Evolutionary conservation across 1,284 basidiomycete species (phyloP).

Genomic region (Rhodotorula mucilaginosa): DNA sequence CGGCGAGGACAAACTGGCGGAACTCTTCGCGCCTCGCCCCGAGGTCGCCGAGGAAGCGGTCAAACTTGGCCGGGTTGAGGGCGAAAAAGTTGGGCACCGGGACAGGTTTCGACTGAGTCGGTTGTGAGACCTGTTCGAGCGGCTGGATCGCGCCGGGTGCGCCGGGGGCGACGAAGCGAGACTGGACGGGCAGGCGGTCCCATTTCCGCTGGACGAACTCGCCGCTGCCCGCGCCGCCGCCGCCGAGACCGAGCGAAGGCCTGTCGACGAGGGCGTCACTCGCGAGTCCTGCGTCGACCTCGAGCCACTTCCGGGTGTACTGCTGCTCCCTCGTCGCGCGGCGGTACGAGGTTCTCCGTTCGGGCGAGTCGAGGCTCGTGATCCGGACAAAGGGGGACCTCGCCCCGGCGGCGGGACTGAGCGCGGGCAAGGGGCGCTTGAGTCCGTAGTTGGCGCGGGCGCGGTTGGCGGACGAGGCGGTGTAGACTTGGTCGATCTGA

Average conservation of each 20-base stretch:
- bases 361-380: conserved; percentile 28
- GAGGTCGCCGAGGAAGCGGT: conserved; percentile 26
- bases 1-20: conserved; percentile 22
- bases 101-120: neutral
- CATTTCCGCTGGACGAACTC: neutral
- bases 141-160: conserved; percentile 1
- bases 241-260: neutral
- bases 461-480: conserved; percentile 26
- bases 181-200: conserved; percentile 26
- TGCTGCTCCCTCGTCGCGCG: conserved; percentile 31
- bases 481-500: conserved; percentile 42
- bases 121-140: neutral
- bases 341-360: conserved; percentile 35
- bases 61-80: conserved; percentile 29
- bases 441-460: conserved; percentile 39
- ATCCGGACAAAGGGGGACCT: conserved; percentile 36
- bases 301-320: conserved; percentile 28
- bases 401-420: conserved; percentile 13
- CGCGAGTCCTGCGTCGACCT: conserved; percentile 27
- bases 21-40: conserved; percentile 25
- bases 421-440: conserved; percentile 33
- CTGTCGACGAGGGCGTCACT: conserved; percentile 7
- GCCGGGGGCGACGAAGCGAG: conserved; percentile 23
- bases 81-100: conserved; percentile 35
- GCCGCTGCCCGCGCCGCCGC: neutral